Base-by-base conservation (phyloP, 805 yeast species). In the Lipomyces orientalis region DNA sequence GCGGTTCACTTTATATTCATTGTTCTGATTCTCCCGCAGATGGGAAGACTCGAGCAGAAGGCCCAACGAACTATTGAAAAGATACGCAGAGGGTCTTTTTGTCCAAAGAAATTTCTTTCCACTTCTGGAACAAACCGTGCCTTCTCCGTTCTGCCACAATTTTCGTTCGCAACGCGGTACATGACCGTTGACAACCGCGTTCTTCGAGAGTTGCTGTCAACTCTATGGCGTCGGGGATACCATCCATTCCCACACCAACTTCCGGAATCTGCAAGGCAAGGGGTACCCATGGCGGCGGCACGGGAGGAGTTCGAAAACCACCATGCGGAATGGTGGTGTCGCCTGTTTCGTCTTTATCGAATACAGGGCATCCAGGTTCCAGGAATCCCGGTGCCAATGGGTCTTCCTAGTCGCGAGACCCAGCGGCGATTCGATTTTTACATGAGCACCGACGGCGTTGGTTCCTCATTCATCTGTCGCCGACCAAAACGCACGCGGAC, bases 321-420 rank as follows among this genome's bases (percentile, higher is more conserved):
- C 14, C 49, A 39, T 14, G 14, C 49, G 16, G 49, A 39, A 2
- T 39, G 49, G 49, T 39, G 49, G 49, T 39, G 49, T 16, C 49
- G 49, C 46, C 46, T 39, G 12, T 39, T 39, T 39, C 46, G 46
- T 39, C 46, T 39, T 1, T n/a, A 39, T 39, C 46, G 46, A 39
- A 39, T 39, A 39, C 46, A 16, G 16, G 46, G 46, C n/a, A 4
- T 39, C 46, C 46, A 39, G n/a, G 46, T 39, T 39, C 43, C 46
- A 5, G 46, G 46, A 16, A 39, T 39, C 16, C 46, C 19, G 9
- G 12, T 39, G 46, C 46, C 46, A 10, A n/a, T n/a, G 46, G 46
- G 46, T 39, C 46, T 39, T 39, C 46, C 46, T 39, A 39, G 46
- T 39, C 46, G 46, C 46, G n/a, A 39, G 46, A 39, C 43, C 16